Conservation (phyloP, 495 filamentous ascomycete species). For the Tuber calosporum region DNA sequence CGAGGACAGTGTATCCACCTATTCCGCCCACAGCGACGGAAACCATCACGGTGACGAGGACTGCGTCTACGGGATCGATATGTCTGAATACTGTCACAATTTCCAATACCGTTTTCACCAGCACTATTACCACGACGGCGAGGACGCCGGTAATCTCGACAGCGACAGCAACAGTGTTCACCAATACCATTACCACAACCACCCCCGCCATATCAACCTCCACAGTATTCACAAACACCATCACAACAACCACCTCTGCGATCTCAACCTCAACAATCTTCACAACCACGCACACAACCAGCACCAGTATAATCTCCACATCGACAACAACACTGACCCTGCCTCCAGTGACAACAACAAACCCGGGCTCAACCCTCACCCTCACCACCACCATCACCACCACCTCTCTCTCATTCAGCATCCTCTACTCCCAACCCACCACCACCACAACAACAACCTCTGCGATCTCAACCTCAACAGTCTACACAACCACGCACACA, state of each 20-base stretch:
- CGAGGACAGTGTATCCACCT: not conserved
- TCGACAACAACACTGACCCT: not conserved
- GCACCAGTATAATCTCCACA: not conserved
- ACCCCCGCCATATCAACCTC: not conserved
- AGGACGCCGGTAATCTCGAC: not conserved
- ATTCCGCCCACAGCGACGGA: not conserved
- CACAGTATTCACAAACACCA: not conserved
- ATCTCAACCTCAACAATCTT: not conserved
- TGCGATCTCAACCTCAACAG: not conserved
- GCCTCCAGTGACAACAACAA: too few species aligned
- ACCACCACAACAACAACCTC: not conserved
- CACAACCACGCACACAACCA: not conserved
- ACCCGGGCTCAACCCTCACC: too few species aligned
- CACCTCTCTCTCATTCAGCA: not conserved
- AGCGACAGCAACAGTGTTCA: not conserved
- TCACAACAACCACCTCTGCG: not conserved
- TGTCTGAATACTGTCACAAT: not conserved
- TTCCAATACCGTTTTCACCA: not conserved
- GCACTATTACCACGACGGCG: not conserved
- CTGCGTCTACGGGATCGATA: not conserved
- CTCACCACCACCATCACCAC: too few species aligned
- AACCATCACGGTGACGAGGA: not conserved
- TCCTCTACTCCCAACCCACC: not conserved
- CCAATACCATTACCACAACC: not conserved
- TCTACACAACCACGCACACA: not conserved